Evolutionary conservation across 2,329 filamentous ascomycete genomes (phyloP), one percentile per base, ranked within the genome.

Genomic region (Cucurbitaria berberidis): DNA sequence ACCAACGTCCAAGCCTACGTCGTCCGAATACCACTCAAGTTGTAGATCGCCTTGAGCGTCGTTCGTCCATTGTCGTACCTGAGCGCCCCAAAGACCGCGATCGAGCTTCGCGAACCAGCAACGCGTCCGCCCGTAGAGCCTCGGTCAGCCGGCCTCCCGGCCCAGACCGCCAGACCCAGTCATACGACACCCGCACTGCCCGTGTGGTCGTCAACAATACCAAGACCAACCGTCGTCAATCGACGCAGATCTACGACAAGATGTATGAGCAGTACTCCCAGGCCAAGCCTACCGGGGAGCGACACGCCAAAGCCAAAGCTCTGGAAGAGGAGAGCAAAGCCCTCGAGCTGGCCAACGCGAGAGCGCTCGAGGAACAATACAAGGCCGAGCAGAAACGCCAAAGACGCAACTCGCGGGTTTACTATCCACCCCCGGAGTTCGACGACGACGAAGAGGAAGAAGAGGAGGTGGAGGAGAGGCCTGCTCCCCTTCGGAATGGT

Each of bases 61-160:
- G 53, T 30, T 59, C 62, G 38, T 60, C 63, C 9, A 51, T 67
- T 9, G 44, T 60, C n/a, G 36, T 62, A 10, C 52, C 57, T 32
- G 57, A 65, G 1, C 59, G 27, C 43, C 53, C 48, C 36, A 42
- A 18, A n/a, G 41, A 35, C 11, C 56, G 53, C 11, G 59, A 59
- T 15, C 57, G 60, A 21, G 13, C 53, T 3, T 47, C 60, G 19
- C 59, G 57, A 35, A 56, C 45, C 29, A 58, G 66, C 22, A 56
- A 45, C 60, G 68, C 55, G 53, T 53, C 51, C 49, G 60, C 51
- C 9, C 68, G 56, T 11, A 59, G 67, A 0, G 22, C 52, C 3
- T 72, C 69, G 0, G 30, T 61, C 26, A 69, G 67, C 41, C 71
- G 72, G 32, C 74, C 74, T 8, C 67, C 73, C 4, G 56, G 75